Evolutionary conservation across 2,329 filamentous ascomycete genomes (phyloP).

Genomic region (Didymosphaeria variabile): DNA sequence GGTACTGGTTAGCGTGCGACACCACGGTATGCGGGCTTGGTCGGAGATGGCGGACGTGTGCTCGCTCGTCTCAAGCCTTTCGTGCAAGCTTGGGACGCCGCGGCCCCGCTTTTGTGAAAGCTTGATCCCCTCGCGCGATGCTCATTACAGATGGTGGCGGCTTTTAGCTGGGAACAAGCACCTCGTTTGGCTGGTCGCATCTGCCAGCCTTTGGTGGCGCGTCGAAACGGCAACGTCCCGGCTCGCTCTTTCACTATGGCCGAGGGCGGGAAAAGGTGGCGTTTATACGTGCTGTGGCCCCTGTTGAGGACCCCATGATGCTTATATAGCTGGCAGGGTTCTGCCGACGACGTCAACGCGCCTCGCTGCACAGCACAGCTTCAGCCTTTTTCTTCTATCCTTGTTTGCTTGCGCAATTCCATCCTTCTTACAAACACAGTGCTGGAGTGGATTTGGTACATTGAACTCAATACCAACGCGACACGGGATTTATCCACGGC

Average conservation of each 20-base stretch:
- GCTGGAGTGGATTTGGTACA: background rate
- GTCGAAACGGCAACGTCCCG: slow-evolving; percentile 1
- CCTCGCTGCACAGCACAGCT: background rate
- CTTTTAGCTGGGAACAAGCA: background rate
- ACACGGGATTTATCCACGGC: background rate
- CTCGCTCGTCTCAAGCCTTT: background rate
- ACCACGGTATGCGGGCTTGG: background rate
- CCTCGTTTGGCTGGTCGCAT: background rate
- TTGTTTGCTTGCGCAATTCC: background rate
- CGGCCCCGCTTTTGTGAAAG: slow-evolving; percentile 7
- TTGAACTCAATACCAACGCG: background rate
- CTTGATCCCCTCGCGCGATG: background rate
- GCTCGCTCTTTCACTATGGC: slow-evolving; percentile 13
- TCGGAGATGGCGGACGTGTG: slow-evolving; percentile 6
- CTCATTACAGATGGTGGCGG: slow-evolving; percentile 1
- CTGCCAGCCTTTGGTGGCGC: background rate
- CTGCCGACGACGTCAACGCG: background rate
- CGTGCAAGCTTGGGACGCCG: background rate
- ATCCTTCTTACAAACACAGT: background rate
- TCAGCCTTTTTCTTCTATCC: background rate
- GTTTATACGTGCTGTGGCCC: background rate
- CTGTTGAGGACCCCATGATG: background rate
- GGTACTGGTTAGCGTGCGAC: background rate
- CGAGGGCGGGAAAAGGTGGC: background rate
- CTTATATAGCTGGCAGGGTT: background rate